Evolutionary conservation across 1,284 basidiomycete genomes (phyloP), one percentile per base, ranked within the genome.

Genomic region (Tilletia setariae): DNA sequence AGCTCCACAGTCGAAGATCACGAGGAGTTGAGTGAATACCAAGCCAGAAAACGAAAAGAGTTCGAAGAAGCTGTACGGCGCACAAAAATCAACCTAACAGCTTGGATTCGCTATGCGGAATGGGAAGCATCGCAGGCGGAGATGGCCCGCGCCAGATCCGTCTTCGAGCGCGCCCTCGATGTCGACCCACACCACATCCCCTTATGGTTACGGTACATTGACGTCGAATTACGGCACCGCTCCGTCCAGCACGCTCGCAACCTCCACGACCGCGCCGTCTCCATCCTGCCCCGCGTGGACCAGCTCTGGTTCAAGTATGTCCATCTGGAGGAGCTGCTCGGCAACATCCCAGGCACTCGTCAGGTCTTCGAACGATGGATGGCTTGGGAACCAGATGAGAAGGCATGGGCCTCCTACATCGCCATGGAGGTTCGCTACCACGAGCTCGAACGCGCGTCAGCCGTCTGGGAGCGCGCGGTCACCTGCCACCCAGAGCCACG

Each of bases 311-410:
- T 97, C 87, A 97, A 97, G 84, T 98, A 97, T 73, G 95, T 98
- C 66, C 97, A 97, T 84, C 88, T 98, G 67, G 95, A 99, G 83
- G 95, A 99, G 83, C 87, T 99, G 2, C 87, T 99, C 15, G 91
- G 95, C 79, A 98, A 99, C 80, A 89, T 98, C 44, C 88, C 92
- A 0, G 95, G 95, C 35, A 94, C 94, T 0, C 89, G 95, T 11
- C 94, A 98, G 82, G 92, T 98, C 68, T 98, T 98, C 78, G 96
- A 99, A 84, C 88, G 95, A 62, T 98, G 95, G 95, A 96, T 98
- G 93, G 88, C 91, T 73, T 98, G 96, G 96, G 94, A 98, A 83
- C 96, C 96, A 0, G 93, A 98, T 79, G 96, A 98, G 87, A 98
- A 97, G 85, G 94, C 95, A 6, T 98, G 95, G 96, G 91, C 93